Evolutionary conservation across 2,329 filamentous ascomycete genomes (phyloP).

Genomic region (Aspergillus tubingensis): DNA sequence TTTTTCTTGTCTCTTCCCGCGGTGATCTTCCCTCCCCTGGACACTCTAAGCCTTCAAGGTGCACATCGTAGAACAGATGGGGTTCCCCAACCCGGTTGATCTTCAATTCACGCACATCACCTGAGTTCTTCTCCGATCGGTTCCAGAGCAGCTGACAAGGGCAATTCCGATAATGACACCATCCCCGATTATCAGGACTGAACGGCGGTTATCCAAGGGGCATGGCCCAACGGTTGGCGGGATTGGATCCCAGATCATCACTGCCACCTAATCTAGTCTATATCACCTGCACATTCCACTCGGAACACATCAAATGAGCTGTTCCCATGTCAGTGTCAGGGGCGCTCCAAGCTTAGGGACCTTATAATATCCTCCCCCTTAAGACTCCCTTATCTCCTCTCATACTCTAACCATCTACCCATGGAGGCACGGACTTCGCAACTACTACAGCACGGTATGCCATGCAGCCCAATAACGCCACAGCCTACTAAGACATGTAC

Average conservation of each 20-base stretch:
- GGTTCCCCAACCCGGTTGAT: not conserved
- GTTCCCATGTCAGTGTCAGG: constrained; percentile 1
- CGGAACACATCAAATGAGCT: constrained; percentile 6
- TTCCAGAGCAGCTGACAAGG: constrained; percentile 5
- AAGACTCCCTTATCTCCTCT: not conserved
- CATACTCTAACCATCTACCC: not conserved
- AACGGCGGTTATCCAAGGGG: constrained; percentile 8
- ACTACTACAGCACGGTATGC: not conserved
- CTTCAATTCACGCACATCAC: not conserved
- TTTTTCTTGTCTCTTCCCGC: not conserved
- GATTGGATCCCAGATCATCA: constrained; percentile 12
- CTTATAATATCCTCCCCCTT: not conserved
- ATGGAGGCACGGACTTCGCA: not conserved
- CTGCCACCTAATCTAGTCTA: not conserved
- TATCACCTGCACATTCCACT: constrained; percentile 14
- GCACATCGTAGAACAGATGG: not conserved
- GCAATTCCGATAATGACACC: constrained; percentile 9
- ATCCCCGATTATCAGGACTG: not conserved
- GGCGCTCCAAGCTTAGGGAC: not conserved
- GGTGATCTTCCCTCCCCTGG: not conserved
- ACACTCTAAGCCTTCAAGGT: not conserved
- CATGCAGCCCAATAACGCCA: constrained; percentile 8
- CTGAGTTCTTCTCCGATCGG: not conserved
- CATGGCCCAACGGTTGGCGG: not conserved
- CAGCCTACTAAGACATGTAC: constrained; percentile 5